Evolutionary conservation across 352 stramenopile species (phyloP).

Genomic region (Pythium grandisporangium): DNA sequence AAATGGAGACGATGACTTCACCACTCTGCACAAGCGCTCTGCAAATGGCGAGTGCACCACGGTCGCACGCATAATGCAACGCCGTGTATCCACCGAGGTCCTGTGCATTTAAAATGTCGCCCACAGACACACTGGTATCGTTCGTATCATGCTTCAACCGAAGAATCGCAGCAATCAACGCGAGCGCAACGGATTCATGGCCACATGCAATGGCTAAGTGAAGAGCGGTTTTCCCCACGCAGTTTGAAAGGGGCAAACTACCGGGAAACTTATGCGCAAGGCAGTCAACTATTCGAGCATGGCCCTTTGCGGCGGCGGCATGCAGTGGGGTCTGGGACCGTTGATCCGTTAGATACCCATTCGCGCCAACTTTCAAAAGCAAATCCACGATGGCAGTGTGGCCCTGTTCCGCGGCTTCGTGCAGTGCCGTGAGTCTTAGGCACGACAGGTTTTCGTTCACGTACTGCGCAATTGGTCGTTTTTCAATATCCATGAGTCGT

Average conservation of each 20-base stretch:
- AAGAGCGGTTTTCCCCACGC: slow-evolving; percentile 29
- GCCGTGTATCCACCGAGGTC: slow-evolving; percentile 43
- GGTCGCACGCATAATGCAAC: slow-evolving; percentile 43
- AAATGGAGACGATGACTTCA: slow-evolving; percentile 19
- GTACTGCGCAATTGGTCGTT: slow-evolving; percentile 30
- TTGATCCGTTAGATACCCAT: slow-evolving; percentile 46
- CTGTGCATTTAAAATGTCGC: slow-evolving; percentile 23
- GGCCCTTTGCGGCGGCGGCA: slow-evolving; percentile 31
- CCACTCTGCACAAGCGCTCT: slow-evolving; percentile 19
- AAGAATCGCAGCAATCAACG: slow-evolving; percentile 20
- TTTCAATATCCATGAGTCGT: slow-evolving; percentile 43
- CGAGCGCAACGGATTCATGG: slow-evolving; percentile 18
- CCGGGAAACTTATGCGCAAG: slow-evolving; percentile 31
- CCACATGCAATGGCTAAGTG: slow-evolving; percentile 32
- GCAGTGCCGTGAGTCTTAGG: slow-evolving; percentile 32
- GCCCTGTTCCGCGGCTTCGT: slow-evolving; percentile 50
- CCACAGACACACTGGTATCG: too few relatives aligned
- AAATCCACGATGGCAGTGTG: slow-evolving; percentile 48
- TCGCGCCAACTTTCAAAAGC: slow-evolving; percentile 40
- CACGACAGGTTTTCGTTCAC: slow-evolving; percentile 35
- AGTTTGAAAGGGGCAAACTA: slow-evolving; percentile 23
- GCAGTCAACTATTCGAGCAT: slow-evolving; percentile 38
- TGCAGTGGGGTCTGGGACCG: slow-evolving; percentile 31
- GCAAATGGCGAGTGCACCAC: slow-evolving; percentile 18
- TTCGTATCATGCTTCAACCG: slow-evolving; percentile 5